Evolutionary conservation across 31 red algal species (phyloP).

Genomic region (Bonnemaisonia californica): DNA sequence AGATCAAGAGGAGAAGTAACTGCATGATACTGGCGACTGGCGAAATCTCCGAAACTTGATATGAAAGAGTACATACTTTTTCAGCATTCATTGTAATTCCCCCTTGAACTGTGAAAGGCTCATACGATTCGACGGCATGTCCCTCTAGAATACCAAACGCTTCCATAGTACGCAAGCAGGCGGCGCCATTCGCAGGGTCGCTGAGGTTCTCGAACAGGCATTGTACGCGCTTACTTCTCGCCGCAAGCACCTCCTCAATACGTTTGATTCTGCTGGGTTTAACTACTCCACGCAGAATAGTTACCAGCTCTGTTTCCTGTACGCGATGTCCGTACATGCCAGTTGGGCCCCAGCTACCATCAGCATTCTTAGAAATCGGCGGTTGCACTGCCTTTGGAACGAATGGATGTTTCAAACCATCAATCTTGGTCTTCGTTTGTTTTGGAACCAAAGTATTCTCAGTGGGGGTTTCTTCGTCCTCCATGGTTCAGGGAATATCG

Average conservation of each 20-base stretch:
- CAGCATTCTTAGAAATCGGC: conserved; percentile 42
- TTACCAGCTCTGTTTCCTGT: conserved; percentile 66
- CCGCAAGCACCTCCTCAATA: conserved; percentile 75
- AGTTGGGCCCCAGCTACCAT: conserved; percentile 72
- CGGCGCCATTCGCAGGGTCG: conserved; percentile 90
- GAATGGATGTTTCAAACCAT: conserved; percentile 41
- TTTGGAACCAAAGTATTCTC: too few relatives aligned
- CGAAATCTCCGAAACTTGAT: too few relatives aligned
- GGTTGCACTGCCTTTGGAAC: conserved; percentile 48
- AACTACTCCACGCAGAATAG: conserved; percentile 63
- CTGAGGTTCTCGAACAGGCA: conserved; percentile 91
- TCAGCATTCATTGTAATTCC: conserved; percentile 90
- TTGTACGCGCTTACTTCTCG: conserved; percentile 67
- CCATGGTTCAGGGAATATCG: background rate
- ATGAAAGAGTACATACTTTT: conserved; percentile 69
- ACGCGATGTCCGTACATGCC: conserved; percentile 83
- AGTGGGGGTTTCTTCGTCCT: conserved; percentile 18
- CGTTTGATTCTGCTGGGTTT: conserved; percentile 79
- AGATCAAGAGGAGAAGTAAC: too few relatives aligned
- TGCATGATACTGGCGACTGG: too few relatives aligned
- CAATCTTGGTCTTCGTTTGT: conserved; percentile 28
- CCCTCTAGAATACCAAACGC: conserved; percentile 78
- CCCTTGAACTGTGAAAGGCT: conserved; percentile 73
- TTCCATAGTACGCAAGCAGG: conserved; percentile 89
- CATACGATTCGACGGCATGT: conserved; percentile 90